Conservation (phyloP, 2,329 filamentous ascomycete species). For the Pseudogymnoascus sp. region DNA sequence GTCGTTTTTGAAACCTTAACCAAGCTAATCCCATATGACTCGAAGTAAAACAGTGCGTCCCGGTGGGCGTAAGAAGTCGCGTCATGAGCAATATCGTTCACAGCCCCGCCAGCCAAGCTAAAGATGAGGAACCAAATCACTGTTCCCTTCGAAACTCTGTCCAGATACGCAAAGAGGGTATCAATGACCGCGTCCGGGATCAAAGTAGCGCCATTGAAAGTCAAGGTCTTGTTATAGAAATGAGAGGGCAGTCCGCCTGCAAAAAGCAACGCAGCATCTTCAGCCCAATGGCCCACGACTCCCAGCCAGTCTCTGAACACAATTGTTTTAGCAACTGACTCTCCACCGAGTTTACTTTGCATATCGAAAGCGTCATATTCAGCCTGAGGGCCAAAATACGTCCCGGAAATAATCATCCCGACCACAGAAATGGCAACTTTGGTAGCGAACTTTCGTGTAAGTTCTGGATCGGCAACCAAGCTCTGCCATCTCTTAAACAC, state of each 20-base stretch:
- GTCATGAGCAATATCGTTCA: constrained; percentile 48
- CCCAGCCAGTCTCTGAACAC: constrained; percentile 59
- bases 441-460: constrained; percentile 54
- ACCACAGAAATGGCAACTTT: constrained; percentile 50
- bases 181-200: constrained; percentile 42
- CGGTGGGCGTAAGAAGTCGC: constrained; percentile 58
- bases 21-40: constrained; percentile 53
- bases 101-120: constrained; percentile 54
- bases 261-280: constrained; percentile 39
- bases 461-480: constrained; percentile 45
- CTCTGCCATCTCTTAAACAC: constrained; percentile 54
- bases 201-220: constrained; percentile 44
- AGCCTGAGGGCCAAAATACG: constrained; percentile 52
- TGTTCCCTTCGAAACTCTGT: constrained; percentile 43
- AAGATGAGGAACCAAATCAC: constrained; percentile 57
- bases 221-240: constrained; percentile 55
- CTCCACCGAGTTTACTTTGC: constrained; percentile 39
- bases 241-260: constrained; percentile 34
- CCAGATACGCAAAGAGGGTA: constrained; percentile 49
- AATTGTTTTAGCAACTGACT: constrained; percentile 36
- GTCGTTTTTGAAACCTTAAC: constrained; percentile 41
- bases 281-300: constrained; percentile 47
- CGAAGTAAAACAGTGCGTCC: constrained; percentile 58
- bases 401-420: constrained; percentile 52
- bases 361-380: constrained; percentile 51